These are phyloP conservation scores for Globisporangium ultimum DNA, from an alignment of 352 stramenopile species.

Conservation along the genomic window DNA sequence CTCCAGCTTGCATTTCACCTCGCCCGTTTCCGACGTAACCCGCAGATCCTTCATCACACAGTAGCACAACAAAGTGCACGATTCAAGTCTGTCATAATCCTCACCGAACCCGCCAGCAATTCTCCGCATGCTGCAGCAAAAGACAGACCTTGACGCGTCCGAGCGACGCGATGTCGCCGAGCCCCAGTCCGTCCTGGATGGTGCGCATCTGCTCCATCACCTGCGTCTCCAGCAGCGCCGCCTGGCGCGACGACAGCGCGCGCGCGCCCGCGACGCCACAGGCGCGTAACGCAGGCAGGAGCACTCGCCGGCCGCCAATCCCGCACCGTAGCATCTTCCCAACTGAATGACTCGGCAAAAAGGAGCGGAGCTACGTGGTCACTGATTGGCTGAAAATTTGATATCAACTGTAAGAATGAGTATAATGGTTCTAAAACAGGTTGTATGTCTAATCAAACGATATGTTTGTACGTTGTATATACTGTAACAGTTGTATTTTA, in stretches of 20 bases:
- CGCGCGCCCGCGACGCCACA: conserved; percentile 12
- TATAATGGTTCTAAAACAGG: too few relatives aligned
- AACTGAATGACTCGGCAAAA: conserved; percentile 3
- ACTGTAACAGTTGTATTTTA: too few relatives aligned
- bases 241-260: conserved; percentile 58
- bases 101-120: not conserved
- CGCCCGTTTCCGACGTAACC: conserved; percentile 35
- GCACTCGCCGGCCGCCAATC: conserved; percentile 16
- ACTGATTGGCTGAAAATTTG: conserved; percentile 14
- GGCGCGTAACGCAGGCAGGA: not conserved
- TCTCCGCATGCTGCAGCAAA: too few relatives aligned
- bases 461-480: too few relatives aligned
- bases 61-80: not conserved
- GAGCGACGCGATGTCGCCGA: conserved; percentile 70
- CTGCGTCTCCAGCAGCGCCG: conserved; percentile 69
- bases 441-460: too few relatives aligned
- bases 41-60: conserved; percentile 38
- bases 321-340: conserved; percentile 15
- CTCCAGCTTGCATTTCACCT: conserved; percentile 76
- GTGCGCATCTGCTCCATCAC: conserved; percentile 67
- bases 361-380: not conserved
- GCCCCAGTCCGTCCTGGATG: conserved; percentile 68
- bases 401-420: not conserved
- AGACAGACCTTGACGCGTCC: conserved; percentile 71
- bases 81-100: not conserved